Conservation (phyloP, 305 asterid genomes). For the Rubia tinctorum region DNA sequence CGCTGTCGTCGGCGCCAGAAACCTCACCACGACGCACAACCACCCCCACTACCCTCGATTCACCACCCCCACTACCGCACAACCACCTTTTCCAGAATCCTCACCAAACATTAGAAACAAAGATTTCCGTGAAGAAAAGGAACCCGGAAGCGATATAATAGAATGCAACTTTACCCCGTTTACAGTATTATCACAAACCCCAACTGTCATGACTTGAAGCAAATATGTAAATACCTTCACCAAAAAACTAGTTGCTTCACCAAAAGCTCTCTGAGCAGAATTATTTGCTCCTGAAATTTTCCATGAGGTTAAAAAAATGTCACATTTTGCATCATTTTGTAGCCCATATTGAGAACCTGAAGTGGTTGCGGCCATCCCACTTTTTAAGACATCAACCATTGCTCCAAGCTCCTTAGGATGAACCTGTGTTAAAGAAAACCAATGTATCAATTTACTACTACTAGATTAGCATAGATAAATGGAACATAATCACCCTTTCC, state of each 20-base stretch:
- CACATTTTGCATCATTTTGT: conserved; percentile 85
- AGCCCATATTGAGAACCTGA: conserved; percentile 78
- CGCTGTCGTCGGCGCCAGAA: no score
- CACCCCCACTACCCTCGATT: no score
- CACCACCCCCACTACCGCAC: no score
- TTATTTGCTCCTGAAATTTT: conserved; percentile 73
- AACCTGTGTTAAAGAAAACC: conserved; percentile 46
- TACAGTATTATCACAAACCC: conserved; percentile 73
- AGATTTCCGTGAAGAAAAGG: no score
- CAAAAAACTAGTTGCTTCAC: conserved; percentile 98
- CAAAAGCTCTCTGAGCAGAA: conserved; percentile 97
- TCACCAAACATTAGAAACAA: no score
- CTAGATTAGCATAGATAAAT: neutral
- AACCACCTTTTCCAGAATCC: no score
- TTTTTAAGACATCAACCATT: conserved; percentile 82
- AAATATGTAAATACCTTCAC: conserved; percentile 75
- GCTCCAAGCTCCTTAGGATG: conserved; percentile 93
- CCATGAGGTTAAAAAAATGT: conserved; percentile 91
- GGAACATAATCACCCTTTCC: neutral
- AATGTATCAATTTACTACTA: conserved; percentile 14
- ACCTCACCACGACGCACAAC: no score
- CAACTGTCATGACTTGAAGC: conserved; percentile 85
- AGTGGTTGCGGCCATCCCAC: conserved; percentile 12
- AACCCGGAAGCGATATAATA: no score
- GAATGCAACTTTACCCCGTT: conserved; percentile 78